phyloP scores from a whole-genome alignment of 1,284 basidiomycete species.

The Hemileia vastatrix region DNA sequence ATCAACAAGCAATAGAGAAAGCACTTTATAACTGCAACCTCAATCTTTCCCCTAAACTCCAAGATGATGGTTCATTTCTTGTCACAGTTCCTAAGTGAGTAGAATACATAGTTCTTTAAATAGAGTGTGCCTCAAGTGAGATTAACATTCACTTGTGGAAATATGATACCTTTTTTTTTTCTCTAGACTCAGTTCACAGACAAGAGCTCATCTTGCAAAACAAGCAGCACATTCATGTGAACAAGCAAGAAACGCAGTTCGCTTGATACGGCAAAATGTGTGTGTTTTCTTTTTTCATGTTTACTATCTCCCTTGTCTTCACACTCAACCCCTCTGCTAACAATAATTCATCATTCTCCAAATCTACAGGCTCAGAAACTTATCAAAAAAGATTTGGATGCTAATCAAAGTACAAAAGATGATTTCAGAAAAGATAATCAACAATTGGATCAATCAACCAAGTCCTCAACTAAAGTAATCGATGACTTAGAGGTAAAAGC shows the following conservation, averaged over 20 bases:
- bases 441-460: conserved; percentile 1
- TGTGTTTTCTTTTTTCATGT: neutral
- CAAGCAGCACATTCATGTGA: conserved; percentile 7
- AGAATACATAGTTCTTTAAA: too few species aligned
- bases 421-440: conserved; percentile 14
- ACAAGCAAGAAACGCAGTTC: conserved; percentile 6
- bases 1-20: conserved; percentile 7
- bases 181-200: too few species aligned
- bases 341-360: too few species aligned
- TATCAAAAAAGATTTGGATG: conserved; percentile 3
- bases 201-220: conserved; percentile 1
- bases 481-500: conserved; percentile 12
- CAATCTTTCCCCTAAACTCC: conserved; percentile 10
- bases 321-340: too few species aligned
- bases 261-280: conserved; percentile 11
- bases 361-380: conserved; percentile 9
- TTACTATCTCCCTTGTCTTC: too few species aligned
- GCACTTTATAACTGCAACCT: conserved; percentile 6
- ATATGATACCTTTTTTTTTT: too few species aligned
- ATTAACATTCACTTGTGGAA: too few species aligned
- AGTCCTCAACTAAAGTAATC: conserved; percentile 9
- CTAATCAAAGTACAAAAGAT: conserved; percentile 12
- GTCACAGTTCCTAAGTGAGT: conserved; percentile 9
- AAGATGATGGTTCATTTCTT: conserved; percentile 6
- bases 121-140: too few species aligned